Base-by-base conservation (phyloP, 371 early-diverging fungal species). In the Neoconidiobolus thromboides region DNA sequence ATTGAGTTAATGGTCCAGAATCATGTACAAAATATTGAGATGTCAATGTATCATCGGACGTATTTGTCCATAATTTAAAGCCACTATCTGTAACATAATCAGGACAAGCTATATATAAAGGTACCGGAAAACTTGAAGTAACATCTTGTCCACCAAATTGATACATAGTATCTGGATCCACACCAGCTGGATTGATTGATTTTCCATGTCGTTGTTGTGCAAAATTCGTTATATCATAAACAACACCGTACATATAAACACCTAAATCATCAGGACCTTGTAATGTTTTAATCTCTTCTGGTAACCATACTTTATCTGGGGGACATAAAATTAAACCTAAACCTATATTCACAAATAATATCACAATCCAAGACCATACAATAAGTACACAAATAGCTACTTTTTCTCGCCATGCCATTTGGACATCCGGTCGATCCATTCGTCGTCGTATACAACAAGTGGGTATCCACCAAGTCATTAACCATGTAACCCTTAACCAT, bases 371-470 rank as follows among this genome's bases (percentile, higher is more conserved):
- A 48, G 75, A 68, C 15, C 71, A 62, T 65, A 78, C 69, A 48
- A 88, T 86, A 60, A 87, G 65, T 36, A 81, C 65, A 68, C 87
- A 87, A 9, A 92, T 66, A 0, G 91, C 83, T 0, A 89, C 77
- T 61, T 92, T 92, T 71, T 92, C 92, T 9, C 91, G 70, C 91
- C 90, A 92, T 1, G 96, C 96, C 87, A 88, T 86, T 52, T 79
- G 89, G 10, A 93, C 78, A 67, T 93, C 93, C 59, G 80, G 78
- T 42, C 89, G 81, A 63, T 77, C 79, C 85, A 91, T 87, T 59
- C 81, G 80, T 47, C 89, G 80, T 61, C 83, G 66, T 55, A 83
- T 62, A 50, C 67, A 53, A 60, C 71, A 76, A 10, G 81, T 74
- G 3, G 89, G 89, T 39, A 87, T 79, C 80, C 82, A 80, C 81